phyloP scores from a whole-genome alignment of 1,284 basidiomycete genomes.

The Naganishia cerealis region DNA sequence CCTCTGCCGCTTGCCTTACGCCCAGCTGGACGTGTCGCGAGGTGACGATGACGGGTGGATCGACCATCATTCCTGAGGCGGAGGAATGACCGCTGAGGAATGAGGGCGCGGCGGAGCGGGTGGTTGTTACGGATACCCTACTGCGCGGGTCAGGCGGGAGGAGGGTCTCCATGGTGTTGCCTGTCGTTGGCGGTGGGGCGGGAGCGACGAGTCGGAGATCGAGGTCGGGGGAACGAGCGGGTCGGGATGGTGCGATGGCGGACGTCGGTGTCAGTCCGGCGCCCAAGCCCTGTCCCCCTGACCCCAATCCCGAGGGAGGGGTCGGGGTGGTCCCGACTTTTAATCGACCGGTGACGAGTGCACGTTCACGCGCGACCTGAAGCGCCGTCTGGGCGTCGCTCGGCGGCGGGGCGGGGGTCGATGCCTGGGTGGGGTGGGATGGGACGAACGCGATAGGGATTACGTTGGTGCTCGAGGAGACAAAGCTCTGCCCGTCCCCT shows the following conservation, averaged over 20 bases:
- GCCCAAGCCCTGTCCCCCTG: too few species aligned
- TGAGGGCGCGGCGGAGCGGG: constrained; percentile 44
- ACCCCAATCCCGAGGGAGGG: too few species aligned
- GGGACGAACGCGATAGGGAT: constrained; percentile 55
- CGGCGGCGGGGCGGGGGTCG: constrained; percentile 4
- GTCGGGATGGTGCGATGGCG: constrained; percentile 42
- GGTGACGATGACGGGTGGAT: constrained; percentile 54
- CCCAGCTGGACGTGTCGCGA: constrained; percentile 52
- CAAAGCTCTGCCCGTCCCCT: constrained; percentile 38
- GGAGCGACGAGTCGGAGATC: constrained; percentile 47
- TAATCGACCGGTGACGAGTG: constrained; percentile 38
- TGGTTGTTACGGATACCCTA: constrained; percentile 43
- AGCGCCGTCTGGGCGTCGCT: constrained; percentile 20
- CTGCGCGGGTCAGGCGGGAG: constrained; percentile 12
- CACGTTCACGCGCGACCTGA: constrained; percentile 45
- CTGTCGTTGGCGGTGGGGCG: too few species aligned
- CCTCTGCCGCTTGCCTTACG: constrained; percentile 51
- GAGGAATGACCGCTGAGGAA: constrained; percentile 50
- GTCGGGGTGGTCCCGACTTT: constrained; percentile 22
- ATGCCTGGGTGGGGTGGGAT: constrained; percentile 28
- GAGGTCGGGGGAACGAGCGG: constrained; percentile 52
- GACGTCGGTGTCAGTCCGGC: not conserved
- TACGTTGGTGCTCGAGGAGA: constrained; percentile 46
- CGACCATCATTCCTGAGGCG: constrained; percentile 45
- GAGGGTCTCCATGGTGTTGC: constrained; percentile 26